phyloP scores from a whole-genome alignment of 305 asterid genomes.

The Nicotiana rustica region DNA sequence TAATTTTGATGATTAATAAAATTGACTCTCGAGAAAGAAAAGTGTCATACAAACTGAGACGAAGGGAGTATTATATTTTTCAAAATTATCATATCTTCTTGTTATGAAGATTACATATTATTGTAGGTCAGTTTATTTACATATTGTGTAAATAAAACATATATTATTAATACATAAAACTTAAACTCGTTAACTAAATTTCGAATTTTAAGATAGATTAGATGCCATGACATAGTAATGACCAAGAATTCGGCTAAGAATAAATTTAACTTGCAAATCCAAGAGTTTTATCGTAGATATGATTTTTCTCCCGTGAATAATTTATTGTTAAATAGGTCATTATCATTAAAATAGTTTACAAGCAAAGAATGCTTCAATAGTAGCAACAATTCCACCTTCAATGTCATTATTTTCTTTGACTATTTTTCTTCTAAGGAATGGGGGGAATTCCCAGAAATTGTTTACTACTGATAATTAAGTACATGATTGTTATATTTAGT shows the following conservation, averaged over 20 bases:
- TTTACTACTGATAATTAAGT: too few relatives aligned
- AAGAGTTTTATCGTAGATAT: conserved; percentile 10
- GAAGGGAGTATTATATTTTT: too few relatives aligned
- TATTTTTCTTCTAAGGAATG: neutral
- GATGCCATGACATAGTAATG: neutral
- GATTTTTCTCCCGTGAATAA: neutral
- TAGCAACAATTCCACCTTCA: neutral
- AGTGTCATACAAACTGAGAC: too few relatives aligned
- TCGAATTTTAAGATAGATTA: neutral
- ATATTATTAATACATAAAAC: too few relatives aligned
- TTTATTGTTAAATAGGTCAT: neutral
- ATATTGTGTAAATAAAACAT: too few relatives aligned
- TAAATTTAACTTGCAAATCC: neutral
- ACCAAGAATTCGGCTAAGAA: conserved; percentile 1
- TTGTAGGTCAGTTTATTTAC: too few relatives aligned
- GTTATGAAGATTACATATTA: too few relatives aligned
- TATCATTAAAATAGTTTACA: conserved; percentile 23
- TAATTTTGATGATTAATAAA: too few relatives aligned
- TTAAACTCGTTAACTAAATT: too few relatives aligned
- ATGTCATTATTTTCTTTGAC: conserved; percentile 12
- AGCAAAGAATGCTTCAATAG: conserved; percentile 20
- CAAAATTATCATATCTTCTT: too few relatives aligned
- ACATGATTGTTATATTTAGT: conserved; percentile 2
- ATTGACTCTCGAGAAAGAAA: too few relatives aligned
- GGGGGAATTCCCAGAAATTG: neutral